Evolutionary conservation across 192 early-diverging fungal genomes (phyloP).

Genomic region (Coemansia aciculifera): DNA sequence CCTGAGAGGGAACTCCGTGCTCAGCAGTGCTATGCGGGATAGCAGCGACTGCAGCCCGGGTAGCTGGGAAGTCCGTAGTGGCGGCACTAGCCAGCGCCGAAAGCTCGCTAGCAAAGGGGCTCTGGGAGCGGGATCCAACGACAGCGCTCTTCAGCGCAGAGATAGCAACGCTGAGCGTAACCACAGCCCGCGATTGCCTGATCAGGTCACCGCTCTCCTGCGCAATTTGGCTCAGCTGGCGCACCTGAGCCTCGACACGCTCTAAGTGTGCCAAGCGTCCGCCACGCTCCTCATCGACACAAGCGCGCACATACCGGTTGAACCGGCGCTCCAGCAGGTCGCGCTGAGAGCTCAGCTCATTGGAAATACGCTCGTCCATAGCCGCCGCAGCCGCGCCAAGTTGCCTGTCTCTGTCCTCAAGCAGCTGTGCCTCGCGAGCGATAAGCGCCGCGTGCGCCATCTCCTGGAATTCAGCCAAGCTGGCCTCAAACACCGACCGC

Average conservation of each 20-base stretch:
- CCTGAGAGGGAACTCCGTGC: slow-evolving; percentile 64
- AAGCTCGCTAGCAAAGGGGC: slow-evolving; percentile 75
- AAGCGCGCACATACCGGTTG: slow-evolving; percentile 70
- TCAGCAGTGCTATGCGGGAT: slow-evolving; percentile 61
- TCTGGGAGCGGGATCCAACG: slow-evolving; percentile 37
- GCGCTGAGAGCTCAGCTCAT: slow-evolving; percentile 66
- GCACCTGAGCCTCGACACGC: slow-evolving; percentile 74
- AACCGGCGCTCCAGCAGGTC: slow-evolving; percentile 76
- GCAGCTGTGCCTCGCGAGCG: slow-evolving; percentile 55
- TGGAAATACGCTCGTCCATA: slow-evolving; percentile 58
- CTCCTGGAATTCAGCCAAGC: slow-evolving; percentile 52
- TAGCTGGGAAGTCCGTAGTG: slow-evolving; percentile 49
- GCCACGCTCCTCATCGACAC: slow-evolving; percentile 87
- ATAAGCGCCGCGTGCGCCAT: slow-evolving; percentile 53
- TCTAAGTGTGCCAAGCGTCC: slow-evolving; percentile 86
- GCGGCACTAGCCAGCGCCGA: slow-evolving; percentile 61
- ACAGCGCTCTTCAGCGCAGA: slow-evolving; percentile 63
- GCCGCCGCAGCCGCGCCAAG: slow-evolving; percentile 48
- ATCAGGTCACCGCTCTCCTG: slow-evolving; percentile 69
- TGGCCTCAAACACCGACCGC: slow-evolving; percentile 56
- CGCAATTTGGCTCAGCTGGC: slow-evolving; percentile 68
- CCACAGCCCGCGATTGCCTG: slow-evolving; percentile 60
- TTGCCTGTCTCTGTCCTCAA: slow-evolving; percentile 54
- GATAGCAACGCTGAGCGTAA: slow-evolving; percentile 66
- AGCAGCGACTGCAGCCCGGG: slow-evolving; percentile 62